Base-by-base conservation (phyloP, 805 yeast genomes). In the Saturnispora bothae region DNA sequence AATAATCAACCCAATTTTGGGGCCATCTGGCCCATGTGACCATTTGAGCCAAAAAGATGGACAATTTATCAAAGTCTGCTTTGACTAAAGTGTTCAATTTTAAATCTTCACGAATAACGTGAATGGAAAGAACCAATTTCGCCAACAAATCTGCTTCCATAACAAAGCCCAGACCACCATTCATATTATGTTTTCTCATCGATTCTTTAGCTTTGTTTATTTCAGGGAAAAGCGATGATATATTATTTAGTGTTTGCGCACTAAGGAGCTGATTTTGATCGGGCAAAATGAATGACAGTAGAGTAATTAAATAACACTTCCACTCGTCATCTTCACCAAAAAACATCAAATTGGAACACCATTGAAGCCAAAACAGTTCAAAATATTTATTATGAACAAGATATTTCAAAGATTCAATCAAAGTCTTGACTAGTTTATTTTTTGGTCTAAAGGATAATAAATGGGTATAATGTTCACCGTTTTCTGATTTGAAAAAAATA, bases 21-120 rank as follows among this genome's bases (percentile, higher is more conserved):
- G 78, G 71, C 94, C 95, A 83, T 5, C 82, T 76, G 73, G 79
- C 71, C 77, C 83, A 73, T 10, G 63, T 47, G 0, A 79, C 68
- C 12, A 83, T 52, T 46, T 78, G 80, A 0, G 77, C 62, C n/a
- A 86, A 54, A 17, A 86, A 54, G 1, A 59, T 19, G 0, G 80
- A 75, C 21, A 88, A 48, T 23, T 57, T 57, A 3, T 60, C 47
- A 10, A 66, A 58, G 7, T 60, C 53, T 0, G 48, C 39, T 3
- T 50, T 39, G 4, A 67, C 61, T 19, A 74, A 57, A 2, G 72
- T 57, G 48, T 81, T 76, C 22, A 89, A 60, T 36, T 69, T 67
- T 33, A 69, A 55, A 43, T 89, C 96, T 54, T 89, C 96, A 38
- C 86, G 62, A 2, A 84, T 59, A 28, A 86, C 51, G 59, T 88